Evolutionary conservation across 805 yeast genomes (phyloP), one percentile per base, ranked within the genome.

Genomic region (Isabelozyma pseudorhagii): DNA sequence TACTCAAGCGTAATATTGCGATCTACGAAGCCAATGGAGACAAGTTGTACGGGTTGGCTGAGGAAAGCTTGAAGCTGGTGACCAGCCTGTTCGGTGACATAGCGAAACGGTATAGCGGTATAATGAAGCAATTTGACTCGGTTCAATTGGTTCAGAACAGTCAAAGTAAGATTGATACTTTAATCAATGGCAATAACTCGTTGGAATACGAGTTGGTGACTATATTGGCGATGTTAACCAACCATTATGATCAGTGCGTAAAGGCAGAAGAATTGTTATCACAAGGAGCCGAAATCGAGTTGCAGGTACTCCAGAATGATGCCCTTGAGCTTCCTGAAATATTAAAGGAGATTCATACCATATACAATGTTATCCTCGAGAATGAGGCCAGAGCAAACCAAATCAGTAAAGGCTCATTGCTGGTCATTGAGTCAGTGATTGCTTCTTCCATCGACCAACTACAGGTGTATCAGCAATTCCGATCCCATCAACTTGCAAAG

Each of bases 201-300:
- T 60, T 82, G 45, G 96, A 89, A 47, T 75, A 77, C 50, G 94
- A 87, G 47, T 75, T 89, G 66, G 96, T 89, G 0, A 75, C 79
- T 2, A 71, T 86, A 14, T 69, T 92, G 34, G 84, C 82, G 49
- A 81, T 91, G 58, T 70, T 91, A 44, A 85, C 96, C 9, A 81
- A 81, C 47, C 97, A 91, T 67, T 89, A 84, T 58, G 97, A 91
- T 64, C 90, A 88, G 61, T 87, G 96, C 56, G 57, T 69, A 10
- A 31, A 31, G 36, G 36, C 36, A 31, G 68, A 79, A 52, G 87
- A 81, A 8, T 59, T 70, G 3, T 66, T 67, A 4, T 34, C 52
- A 5, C 45, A 47, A 4, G 38, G 25, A n/a, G 3, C 60, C 51
- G 69, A 50, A 46, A 56, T 27, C 76, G 79, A 55, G 61, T 63